Conservation (phyloP, 2,329 filamentous ascomycete species). For the Nemania diffusa region DNA sequence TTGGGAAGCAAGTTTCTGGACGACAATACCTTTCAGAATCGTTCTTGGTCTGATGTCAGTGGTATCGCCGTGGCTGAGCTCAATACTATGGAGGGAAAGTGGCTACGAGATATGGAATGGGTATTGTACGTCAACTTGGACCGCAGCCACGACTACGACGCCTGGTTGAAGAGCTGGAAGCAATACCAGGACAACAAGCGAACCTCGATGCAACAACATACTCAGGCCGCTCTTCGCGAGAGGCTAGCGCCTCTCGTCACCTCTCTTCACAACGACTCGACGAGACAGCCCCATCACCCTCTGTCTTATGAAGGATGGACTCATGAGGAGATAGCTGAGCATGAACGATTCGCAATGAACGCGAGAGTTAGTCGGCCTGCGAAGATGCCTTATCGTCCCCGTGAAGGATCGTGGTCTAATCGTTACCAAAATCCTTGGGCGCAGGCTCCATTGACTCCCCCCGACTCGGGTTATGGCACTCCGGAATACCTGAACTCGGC, state of each 20-base stretch:
- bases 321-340: constrained; percentile 66
- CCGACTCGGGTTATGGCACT: constrained; percentile 70
- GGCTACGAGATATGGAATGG: constrained; percentile 86
- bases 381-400: constrained; percentile 54
- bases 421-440: constrained; percentile 55
- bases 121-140: constrained; percentile 87
- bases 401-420: constrained; percentile 57
- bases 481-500: constrained; percentile 68
- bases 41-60: constrained; percentile 95
- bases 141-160: constrained; percentile 75
- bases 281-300: constrained; percentile 46
- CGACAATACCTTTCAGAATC: constrained; percentile 97
- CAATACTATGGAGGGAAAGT: constrained; percentile 87
- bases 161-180: constrained; percentile 70
- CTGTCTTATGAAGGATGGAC: constrained; percentile 59
- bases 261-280: constrained; percentile 57
- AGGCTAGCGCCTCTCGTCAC: constrained; percentile 61
- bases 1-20: constrained; percentile 96
- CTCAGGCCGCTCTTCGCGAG: constrained; percentile 59
- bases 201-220: constrained; percentile 49
- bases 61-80: constrained; percentile 86
- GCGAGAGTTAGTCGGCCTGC: constrained; percentile 46
- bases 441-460: constrained; percentile 64
- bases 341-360: constrained; percentile 60
- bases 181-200: constrained; percentile 65